A percentile compares a stretch with the other conserved stretches of the same genome.
Evolutionary conservation across 1,284 basidiomycete species (phyloP).

Genomic region (Phenoliferia sp.): DNA sequence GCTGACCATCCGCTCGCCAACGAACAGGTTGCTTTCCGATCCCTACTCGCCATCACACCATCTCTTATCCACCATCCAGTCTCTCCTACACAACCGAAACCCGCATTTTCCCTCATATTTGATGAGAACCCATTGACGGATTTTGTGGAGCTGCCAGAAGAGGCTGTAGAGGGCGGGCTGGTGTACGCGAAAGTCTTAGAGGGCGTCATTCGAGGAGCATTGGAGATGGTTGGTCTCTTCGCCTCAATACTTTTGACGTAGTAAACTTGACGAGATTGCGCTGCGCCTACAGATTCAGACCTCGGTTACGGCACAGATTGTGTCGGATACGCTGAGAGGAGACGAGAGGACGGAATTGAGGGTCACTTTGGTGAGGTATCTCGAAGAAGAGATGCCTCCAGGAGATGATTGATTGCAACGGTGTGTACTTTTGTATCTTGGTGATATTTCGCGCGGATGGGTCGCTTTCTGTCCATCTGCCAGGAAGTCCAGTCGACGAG

Average conservation of each 20-base stretch:
- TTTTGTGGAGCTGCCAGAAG: conserved; percentile 93
- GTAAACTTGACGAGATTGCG: neutral
- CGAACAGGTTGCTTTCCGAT: conserved; percentile 95
- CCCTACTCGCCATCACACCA: conserved; percentile 91
- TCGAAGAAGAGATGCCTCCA: conserved; percentile 73
- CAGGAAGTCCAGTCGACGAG: too few species aligned
- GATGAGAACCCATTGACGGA: conserved; percentile 97
- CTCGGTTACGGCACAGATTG: conserved; percentile 85
- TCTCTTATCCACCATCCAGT: conserved; percentile 62
- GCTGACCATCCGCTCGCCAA: neutral
- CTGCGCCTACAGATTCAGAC: conserved; percentile 84
- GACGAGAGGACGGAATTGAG: conserved; percentile 92
- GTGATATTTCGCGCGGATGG: too few species aligned
- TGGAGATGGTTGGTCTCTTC: conserved; percentile 88
- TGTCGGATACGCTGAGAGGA: conserved; percentile 84
- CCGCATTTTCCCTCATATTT: conserved; percentile 72
- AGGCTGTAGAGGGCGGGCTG: conserved; percentile 78
- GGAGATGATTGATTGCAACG: conserved; percentile 23
- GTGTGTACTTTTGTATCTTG: neutral
- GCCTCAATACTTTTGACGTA: neutral
- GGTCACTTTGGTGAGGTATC: conserved; percentile 80
- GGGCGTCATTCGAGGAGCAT: conserved; percentile 83
- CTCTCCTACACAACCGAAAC: conserved; percentile 47
- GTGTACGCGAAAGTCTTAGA: conserved; percentile 97
- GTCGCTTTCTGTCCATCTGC: too few species aligned